A percentile compares a stretch with the other conserved stretches of the same genome.
Evolutionary conservation across 208 protist genomes (phyloP).

Genomic region (Acanthamoeba sp.): DNA sequence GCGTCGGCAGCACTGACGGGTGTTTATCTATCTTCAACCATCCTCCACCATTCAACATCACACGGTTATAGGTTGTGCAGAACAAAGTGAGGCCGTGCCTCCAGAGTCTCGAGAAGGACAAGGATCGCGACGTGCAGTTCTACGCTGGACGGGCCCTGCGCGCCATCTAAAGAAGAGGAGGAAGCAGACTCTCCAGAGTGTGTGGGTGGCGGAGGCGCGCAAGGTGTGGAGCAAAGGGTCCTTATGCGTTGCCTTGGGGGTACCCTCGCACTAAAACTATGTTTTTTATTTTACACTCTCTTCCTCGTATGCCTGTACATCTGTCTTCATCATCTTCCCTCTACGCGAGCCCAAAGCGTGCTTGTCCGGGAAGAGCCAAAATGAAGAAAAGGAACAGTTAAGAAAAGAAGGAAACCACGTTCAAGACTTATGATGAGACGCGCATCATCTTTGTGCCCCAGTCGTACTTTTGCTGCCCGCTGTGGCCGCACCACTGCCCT

Average conservation of each 20-base stretch:
- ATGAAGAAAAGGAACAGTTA: too few relatives aligned
- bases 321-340: neutral
- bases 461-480: too few relatives aligned
- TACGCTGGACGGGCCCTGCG: slow-evolving; percentile 87
- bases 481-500: too few relatives aligned
- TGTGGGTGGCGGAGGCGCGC: neutral
- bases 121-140: slow-evolving; percentile 91
- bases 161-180: slow-evolving; percentile 43
- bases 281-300: neutral
- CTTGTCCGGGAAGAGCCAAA: too few relatives aligned
- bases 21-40: neutral
- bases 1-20: too few relatives aligned
- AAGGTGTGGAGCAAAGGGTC: neutral
- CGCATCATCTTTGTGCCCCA: too few relatives aligned
- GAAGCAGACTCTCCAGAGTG: neutral
- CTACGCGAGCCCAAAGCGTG: neutral
- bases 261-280: neutral
- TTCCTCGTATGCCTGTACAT: too few relatives aligned
- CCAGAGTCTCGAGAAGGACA: slow-evolving; percentile 82
- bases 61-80: slow-evolving; percentile 70
- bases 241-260: neutral
- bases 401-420: too few relatives aligned
- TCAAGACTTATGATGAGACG: too few relatives aligned
- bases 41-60: neutral
- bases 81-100: slow-evolving; percentile 87